phyloP scores from a whole-genome alignment of 768 basidiomycete genomes.

The Xerocomellus chrysenteron region DNA sequence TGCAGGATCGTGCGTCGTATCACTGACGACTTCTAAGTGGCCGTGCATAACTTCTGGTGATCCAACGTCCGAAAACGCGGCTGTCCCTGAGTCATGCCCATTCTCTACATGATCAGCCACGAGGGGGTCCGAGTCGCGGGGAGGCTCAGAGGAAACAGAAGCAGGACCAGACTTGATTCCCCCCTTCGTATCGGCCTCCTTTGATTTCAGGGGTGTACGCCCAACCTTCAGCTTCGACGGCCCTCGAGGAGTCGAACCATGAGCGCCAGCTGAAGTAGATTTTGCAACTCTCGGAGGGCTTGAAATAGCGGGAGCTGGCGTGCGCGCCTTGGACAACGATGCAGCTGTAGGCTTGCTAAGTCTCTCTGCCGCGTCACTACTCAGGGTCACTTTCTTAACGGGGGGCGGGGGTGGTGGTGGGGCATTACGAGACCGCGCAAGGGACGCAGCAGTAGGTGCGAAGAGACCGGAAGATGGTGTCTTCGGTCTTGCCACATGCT shows the following conservation, averaged over 20 bases:
- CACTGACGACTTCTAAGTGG: constrained; percentile 13
- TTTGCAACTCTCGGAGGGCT: constrained; percentile 30
- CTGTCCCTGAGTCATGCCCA: constrained; percentile 22
- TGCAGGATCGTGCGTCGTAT: constrained; percentile 9
- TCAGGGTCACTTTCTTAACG: constrained; percentile 53
- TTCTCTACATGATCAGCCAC: constrained; percentile 26
- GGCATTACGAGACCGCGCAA: constrained; percentile 65
- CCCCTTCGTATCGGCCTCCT: constrained; percentile 22
- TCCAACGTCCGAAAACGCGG: constrained; percentile 10
- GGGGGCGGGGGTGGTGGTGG: constrained; percentile 46
- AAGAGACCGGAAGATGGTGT: constrained; percentile 68
- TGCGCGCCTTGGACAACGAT: constrained; percentile 61
- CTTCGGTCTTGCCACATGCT: constrained; percentile 44
- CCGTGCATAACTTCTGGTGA: constrained; percentile 22
- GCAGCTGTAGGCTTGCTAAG: constrained; percentile 84
- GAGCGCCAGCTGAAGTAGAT: constrained; percentile 30
- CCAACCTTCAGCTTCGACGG: constrained; percentile 28
- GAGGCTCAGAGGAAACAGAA: constrained; percentile 26
- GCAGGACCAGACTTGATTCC: constrained; percentile 15
- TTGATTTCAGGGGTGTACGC: constrained; percentile 26
- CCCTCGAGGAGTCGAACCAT: constrained; percentile 28
- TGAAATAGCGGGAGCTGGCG: constrained; percentile 18
- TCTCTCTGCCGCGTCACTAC: constrained; percentile 57
- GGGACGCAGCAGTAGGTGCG: constrained; percentile 81
- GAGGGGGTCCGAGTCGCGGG: constrained; percentile 18